phyloP scores from a whole-genome alignment of 805 yeast species.

The Candida methanosorbosa region DNA sequence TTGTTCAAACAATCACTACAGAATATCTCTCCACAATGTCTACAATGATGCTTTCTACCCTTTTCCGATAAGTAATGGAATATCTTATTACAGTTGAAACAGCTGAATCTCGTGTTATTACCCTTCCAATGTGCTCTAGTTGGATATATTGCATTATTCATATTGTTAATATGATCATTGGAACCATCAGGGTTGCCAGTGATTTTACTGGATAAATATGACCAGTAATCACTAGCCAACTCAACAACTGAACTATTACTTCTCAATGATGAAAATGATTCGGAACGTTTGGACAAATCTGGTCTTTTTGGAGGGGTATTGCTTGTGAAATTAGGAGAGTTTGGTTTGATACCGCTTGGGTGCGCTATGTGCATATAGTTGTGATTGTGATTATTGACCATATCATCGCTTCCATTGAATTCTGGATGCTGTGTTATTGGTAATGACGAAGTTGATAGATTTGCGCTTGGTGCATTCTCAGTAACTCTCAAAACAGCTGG shows the following conservation, averaged over 20 bases:
- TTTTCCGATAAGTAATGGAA: conserved; percentile 72
- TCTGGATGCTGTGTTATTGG: background rate
- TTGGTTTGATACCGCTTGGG: background rate
- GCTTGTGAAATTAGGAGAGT: background rate
- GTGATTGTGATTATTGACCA: conserved; percentile 4
- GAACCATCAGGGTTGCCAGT: background rate
- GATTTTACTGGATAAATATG: conserved; percentile 7
- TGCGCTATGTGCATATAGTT: background rate
- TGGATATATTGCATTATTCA: conserved; percentile 23
- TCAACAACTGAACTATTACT: conserved; percentile 16
- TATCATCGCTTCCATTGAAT: conserved; percentile 5
- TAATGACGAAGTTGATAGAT: background rate
- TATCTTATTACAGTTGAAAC: conserved; percentile 57
- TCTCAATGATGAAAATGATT: conserved; percentile 16
- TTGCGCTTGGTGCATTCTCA: background rate
- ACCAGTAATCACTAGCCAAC: conserved; percentile 15
- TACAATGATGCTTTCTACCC: conserved; percentile 34
- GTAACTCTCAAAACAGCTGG: conserved; percentile 72
- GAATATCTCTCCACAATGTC: conserved; percentile 32
- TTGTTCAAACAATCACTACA: conserved; percentile 29
- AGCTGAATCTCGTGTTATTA: conserved; percentile 54
- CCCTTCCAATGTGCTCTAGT: conserved; percentile 66
- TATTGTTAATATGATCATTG: background rate
- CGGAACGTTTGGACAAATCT: conserved; percentile 7
- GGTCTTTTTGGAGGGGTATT: conserved; percentile 8